Conservation (phyloP, 805 yeast genomes). For the Metschnikowia hibisci region DNA sequence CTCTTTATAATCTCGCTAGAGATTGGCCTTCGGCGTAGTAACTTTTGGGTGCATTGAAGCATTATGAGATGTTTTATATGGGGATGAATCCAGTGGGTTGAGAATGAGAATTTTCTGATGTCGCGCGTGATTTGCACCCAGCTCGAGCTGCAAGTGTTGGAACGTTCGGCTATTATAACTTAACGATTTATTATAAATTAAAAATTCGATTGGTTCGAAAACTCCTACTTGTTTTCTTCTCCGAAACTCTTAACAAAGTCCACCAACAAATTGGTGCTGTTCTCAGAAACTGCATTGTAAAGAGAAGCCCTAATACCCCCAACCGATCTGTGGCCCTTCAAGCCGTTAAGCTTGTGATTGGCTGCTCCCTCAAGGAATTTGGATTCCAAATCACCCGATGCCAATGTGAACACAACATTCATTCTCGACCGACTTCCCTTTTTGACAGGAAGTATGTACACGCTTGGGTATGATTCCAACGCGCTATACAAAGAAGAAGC, state of each 20-base stretch:
- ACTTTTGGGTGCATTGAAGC: neutral
- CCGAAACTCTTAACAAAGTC: conserved; percentile 62
- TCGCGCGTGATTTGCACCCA: conserved; percentile 2
- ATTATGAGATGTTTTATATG: neutral
- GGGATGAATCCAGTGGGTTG: neutral
- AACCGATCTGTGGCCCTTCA: conserved; percentile 94
- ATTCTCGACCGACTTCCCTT: conserved; percentile 68
- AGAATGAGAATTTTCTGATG: conserved; percentile 4
- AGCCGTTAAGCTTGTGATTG: conserved; percentile 59
- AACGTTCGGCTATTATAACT: too few relatives aligned
- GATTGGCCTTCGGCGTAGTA: neutral
- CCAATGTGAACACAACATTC: conserved; percentile 88
- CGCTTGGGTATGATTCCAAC: conserved; percentile 60
- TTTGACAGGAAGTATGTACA: conserved; percentile 66
- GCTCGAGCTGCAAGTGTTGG: neutral
- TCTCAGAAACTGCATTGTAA: conserved; percentile 77
- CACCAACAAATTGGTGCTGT: conserved; percentile 55
- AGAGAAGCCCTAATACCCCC: conserved; percentile 95
- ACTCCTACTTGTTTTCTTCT: conserved; percentile 20
- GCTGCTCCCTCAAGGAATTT: conserved; percentile 69
- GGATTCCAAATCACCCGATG: conserved; percentile 59
- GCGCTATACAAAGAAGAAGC: conserved; percentile 60
- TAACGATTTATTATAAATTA: too few relatives aligned
- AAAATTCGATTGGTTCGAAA: neutral
- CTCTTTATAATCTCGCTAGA: neutral